These are phyloP conservation scores for Aspergillus incahuasiensis DNA, from an alignment of 495 filamentous ascomycete species.

Conservation along the genomic window DNA sequence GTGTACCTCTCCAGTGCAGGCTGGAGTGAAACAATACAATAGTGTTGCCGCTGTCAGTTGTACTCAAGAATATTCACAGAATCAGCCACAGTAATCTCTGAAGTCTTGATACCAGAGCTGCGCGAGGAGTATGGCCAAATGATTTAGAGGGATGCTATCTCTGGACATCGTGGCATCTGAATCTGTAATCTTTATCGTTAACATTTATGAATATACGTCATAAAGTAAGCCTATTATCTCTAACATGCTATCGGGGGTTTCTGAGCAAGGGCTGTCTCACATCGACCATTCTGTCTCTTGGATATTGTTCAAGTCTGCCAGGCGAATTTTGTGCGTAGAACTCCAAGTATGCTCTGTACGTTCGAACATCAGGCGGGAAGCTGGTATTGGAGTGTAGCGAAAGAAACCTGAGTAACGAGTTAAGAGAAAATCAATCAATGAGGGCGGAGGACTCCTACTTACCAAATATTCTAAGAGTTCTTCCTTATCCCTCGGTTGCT, in stretches of 20 bases:
- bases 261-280: background rate
- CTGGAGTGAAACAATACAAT: constrained; percentile 14
- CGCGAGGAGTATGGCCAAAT: background rate
- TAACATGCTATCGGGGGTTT: background rate
- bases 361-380: background rate
- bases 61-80: background rate
- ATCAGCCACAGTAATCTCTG: background rate
- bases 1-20: constrained; percentile 8
- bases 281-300: background rate
- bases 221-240: background rate
- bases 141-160: background rate
- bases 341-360: background rate
- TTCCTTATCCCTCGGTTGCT: background rate
- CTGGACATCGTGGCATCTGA: background rate
- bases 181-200: background rate
- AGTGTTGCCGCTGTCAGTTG: background rate
- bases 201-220: background rate
- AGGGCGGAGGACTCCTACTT: background rate
- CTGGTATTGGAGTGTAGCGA: background rate
- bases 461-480: background rate
- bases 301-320: background rate
- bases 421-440: background rate
- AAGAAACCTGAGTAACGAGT: background rate
- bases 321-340: background rate
- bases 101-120: constrained; percentile 6